A percentile compares a stretch with the other conserved stretches of the same genome.
phyloP scores from a whole-genome alignment of 805 yeast genomes.

The Cyberlindnera sargentensis region DNA sequence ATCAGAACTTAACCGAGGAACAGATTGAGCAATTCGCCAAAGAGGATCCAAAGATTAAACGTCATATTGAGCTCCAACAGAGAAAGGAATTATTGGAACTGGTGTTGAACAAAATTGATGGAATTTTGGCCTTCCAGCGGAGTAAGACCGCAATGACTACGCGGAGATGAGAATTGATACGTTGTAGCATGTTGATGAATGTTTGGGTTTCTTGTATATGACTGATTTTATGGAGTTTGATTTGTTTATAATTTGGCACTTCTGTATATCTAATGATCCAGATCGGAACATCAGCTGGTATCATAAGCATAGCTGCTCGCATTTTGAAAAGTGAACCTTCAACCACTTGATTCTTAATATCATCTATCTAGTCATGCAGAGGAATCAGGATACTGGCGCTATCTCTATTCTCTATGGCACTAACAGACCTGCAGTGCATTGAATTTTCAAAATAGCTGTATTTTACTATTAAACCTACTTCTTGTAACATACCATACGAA shows the following conservation, averaged over 20 bases:
- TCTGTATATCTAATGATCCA: background rate
- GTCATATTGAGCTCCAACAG: slow-evolving; percentile 90
- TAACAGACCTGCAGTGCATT: no score
- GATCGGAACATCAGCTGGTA: no score
- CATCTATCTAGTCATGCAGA: no score
- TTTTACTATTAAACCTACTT: no score
- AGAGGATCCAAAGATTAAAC: slow-evolving; percentile 80
- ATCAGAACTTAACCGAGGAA: slow-evolving; percentile 54
- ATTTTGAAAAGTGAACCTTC: no score
- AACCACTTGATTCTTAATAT: no score
- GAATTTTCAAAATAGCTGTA: no score
- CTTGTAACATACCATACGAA: no score
- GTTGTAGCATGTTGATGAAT: background rate
- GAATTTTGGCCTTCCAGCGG: slow-evolving; percentile 32
- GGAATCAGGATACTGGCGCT: no score
- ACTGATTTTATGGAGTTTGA: background rate
- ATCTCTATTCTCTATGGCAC: no score
- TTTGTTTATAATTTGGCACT: background rate
- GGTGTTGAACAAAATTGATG: slow-evolving; percentile 79
- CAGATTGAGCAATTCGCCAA: slow-evolving; percentile 87
- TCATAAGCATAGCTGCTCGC: no score
- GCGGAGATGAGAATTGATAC: background rate
- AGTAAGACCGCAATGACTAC: slow-evolving; percentile 12
- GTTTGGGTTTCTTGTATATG: background rate
- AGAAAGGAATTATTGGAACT: slow-evolving; percentile 82